A percentile compares a stretch with the other conserved stretches of the same genome.
These are phyloP conservation scores for Gremmenia infestans DNA, from an alignment of 2,329 filamentous ascomycete species.

Conservation along the genomic window DNA sequence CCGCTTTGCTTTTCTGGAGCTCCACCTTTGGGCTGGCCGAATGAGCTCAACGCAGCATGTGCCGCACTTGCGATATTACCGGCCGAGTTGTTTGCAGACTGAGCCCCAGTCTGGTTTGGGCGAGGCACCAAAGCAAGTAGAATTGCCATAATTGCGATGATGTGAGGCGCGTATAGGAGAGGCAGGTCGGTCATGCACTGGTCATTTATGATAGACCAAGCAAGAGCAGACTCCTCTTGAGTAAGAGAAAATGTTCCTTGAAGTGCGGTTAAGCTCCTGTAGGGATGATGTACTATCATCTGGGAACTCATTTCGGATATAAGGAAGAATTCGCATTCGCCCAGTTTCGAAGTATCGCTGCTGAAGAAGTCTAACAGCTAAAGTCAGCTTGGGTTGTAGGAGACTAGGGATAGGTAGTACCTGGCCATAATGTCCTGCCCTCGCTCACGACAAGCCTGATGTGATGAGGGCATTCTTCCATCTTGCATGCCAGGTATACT, in stretches of 20 bases:
- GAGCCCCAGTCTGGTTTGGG: conserved; percentile 44
- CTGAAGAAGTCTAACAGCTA: conserved; percentile 50
- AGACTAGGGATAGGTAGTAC: conserved; percentile 34
- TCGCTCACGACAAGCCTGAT: conserved; percentile 87
- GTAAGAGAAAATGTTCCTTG: conserved; percentile 54
- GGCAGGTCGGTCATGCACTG: conserved; percentile 68
- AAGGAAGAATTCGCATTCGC: conserved; percentile 70
- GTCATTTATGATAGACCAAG: conserved; percentile 69
- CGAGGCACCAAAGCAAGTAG: conserved; percentile 64
- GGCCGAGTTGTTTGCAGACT: conserved; percentile 37
- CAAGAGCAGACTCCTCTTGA: conserved; percentile 58
- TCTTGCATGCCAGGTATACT: conserved; percentile 93
- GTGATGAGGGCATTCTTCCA: conserved; percentile 95
- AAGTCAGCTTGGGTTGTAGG: conserved; percentile 8
- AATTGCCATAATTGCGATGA: conserved; percentile 65
- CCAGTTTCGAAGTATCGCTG: conserved; percentile 62
- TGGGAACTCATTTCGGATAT: conserved; percentile 72
- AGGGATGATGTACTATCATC: conserved; percentile 69
- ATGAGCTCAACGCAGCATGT: conserved; percentile 29
- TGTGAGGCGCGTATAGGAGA: conserved; percentile 62
- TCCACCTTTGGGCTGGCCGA: conserved; percentile 21
- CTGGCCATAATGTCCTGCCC: conserved; percentile 77
- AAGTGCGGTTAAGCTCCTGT: conserved; percentile 61
- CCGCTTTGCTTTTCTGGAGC: conserved; percentile 18
- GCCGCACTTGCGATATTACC: conserved; percentile 31